These are phyloP conservation scores for Penicillium vulpinum DNA, from an alignment of 2,329 filamentous ascomycete genomes.

Conservation along the genomic window DNA sequence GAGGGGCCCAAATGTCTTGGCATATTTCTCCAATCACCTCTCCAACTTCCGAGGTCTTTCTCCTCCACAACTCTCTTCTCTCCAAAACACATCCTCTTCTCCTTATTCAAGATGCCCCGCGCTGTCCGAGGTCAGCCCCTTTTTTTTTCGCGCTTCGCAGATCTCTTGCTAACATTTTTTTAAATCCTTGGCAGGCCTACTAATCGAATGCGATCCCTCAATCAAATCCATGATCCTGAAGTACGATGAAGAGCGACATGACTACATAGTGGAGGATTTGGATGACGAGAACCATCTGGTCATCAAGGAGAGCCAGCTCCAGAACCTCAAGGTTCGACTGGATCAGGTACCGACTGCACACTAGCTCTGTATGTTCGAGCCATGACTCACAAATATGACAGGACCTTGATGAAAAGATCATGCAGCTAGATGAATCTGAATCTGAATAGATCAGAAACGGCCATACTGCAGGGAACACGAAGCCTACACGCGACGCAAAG, in stretches of 20 bases:
- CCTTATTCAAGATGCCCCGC: conserved; percentile 37
- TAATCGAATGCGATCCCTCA: conserved; percentile 51
- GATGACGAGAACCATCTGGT: conserved; percentile 49
- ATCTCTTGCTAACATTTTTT: conserved; percentile 1
- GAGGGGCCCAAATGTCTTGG: conserved; percentile 15
- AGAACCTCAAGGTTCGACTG: conserved; percentile 43
- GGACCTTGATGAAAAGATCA: conserved; percentile 50
- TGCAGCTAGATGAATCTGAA: conserved; percentile 49
- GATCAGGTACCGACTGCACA: conserved; percentile 35
- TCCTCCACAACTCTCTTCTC: neutral
- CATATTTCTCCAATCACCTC: neutral
- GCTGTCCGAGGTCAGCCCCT: conserved; percentile 40
- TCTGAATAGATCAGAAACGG: conserved; percentile 34
- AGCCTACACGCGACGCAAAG: neutral
- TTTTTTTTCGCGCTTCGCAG: too few species aligned
- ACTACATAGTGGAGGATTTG: conserved; percentile 51
- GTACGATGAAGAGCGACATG: conserved; percentile 48
- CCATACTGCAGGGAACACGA: neutral
- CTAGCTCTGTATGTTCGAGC: neutral
- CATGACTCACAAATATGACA: conserved; percentile 18
- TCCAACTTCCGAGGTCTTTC: neutral
- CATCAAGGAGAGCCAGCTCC: conserved; percentile 49
- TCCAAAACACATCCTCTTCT: neutral
- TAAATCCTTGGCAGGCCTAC: conserved; percentile 38
- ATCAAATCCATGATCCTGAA: conserved; percentile 52